Conservation (phyloP, 257 asterid genomes). For the Nicotiana otophora region DNA sequence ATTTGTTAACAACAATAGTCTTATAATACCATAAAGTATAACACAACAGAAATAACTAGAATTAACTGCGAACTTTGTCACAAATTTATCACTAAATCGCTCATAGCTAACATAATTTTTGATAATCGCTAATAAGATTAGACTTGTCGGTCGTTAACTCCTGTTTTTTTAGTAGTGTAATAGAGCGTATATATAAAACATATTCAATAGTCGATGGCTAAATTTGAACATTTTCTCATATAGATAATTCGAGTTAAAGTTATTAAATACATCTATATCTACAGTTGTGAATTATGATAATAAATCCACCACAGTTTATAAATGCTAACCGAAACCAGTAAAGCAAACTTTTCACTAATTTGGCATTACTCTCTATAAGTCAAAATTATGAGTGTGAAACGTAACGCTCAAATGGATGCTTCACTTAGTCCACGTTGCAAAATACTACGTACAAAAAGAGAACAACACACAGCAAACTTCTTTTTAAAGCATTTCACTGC, state of each 20-base stretch:
- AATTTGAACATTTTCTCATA: background rate
- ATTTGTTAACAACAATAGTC: no score
- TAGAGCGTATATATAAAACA: no score
- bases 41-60: no score
- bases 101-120: no score
- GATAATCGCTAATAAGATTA: no score
- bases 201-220: background rate
- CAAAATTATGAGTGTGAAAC: slow-evolving; percentile 1
- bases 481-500: background rate
- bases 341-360: background rate
- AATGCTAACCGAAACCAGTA: background rate
- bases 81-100: no score
- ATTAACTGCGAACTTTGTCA: no score
- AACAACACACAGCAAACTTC: background rate
- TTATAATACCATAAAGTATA: no score
- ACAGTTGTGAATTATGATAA: background rate
- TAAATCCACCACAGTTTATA: background rate
- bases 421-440: background rate
- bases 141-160: no score
- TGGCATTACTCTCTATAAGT: background rate
- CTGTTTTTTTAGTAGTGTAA: no score
- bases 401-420: slow-evolving; percentile 1
- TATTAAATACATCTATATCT: background rate
- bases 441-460: background rate
- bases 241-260: background rate